Evolutionary conservation across 164 flowering plant genomes (phyloP), one percentile per base, ranked within the genome.

Genomic region (Chloranthus sessilifolius): DNA sequence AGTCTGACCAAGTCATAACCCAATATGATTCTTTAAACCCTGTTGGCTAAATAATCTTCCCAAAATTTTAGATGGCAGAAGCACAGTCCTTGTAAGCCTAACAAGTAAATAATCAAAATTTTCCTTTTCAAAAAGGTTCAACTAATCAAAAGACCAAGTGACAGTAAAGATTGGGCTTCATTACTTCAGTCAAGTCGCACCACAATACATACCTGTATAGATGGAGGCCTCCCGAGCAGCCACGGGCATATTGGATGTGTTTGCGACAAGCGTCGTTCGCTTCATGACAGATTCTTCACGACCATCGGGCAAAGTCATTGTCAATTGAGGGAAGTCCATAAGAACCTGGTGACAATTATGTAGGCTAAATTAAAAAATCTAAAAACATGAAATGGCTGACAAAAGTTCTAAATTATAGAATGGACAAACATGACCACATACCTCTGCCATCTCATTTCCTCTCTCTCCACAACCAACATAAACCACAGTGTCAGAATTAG

Each of bases 391-490:
- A 5, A 16, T n/a, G n/a, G n/a, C n/a, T n/a, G n/a, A n/a, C n/a
- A 52, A 22, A 19, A 20, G 25, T 4, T 29, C 25, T 35, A 17
- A 7, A 23, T 19, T 7, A 5, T 11, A 42, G 9, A 44, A 63
- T 10, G 30, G 10, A 30, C 17, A 54, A 12, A 46, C 6, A 33
- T 2, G 20, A 54, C 4, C 15, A 40, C 63, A 50, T 56, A 88
- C 99, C 88, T 94, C 99, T 14, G 99, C 99, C 99, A 94, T 94
- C 69, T 94, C 99, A 71, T 94, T 94, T 74, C 99, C 99, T 77
- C 97, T 80, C 68, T 94, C 99, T 47, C 99, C 97, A 68, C 99
- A 94, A 31, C 99, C 99, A 80, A 94, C 97, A 71, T 94, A 94
- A 43, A 94, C 97, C 31, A 94, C 99, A 52, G 99, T 79, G 58